Conservation (phyloP, 352 stramenopile species). For the Phytophthora fragariae region DNA sequence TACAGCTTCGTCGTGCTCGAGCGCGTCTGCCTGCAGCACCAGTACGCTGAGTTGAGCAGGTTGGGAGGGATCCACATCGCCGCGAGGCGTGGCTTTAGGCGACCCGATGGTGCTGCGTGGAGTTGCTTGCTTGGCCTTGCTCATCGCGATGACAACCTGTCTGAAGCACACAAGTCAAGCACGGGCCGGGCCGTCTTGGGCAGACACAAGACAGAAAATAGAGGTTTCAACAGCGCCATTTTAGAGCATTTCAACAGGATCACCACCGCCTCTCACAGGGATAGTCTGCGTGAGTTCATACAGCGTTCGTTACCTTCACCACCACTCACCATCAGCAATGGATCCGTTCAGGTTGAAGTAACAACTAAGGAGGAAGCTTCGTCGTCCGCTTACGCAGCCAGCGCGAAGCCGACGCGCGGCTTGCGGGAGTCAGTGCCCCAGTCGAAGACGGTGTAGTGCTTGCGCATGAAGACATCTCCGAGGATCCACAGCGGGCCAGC, state of each 20-base stretch:
- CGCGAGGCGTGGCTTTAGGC: slow-evolving; percentile 30
- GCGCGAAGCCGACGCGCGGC: slow-evolving; percentile 88
- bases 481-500: slow-evolving; percentile 87
- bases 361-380: not conserved
- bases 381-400: slow-evolving; percentile 54
- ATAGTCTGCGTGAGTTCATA: slow-evolving; percentile 13
- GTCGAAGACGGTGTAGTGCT: slow-evolving; percentile 96
- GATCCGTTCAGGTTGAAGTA: slow-evolving; percentile 12
- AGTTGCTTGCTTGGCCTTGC: slow-evolving; percentile 34
- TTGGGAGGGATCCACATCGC: slow-evolving; percentile 17
- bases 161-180: not conserved
- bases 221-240: slow-evolving; percentile 33
- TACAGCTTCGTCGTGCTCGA: slow-evolving; percentile 63
- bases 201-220: slow-evolving; percentile 24
- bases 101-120: slow-evolving; percentile 17
- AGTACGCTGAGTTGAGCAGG: slow-evolving; percentile 53
- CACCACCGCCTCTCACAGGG: slow-evolving; percentile 15
- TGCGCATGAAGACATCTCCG: slow-evolving; percentile 96
- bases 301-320: slow-evolving; percentile 2
- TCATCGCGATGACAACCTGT: slow-evolving; percentile 19
- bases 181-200: not conserved
- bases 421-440: slow-evolving; percentile 79
- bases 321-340: slow-evolving; percentile 1
- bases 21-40: slow-evolving; percentile 63
- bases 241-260: slow-evolving; percentile 31